Percentiles rank a stretch among this genome's conserved stretches.
phyloP scores from a whole-genome alignment of 148 eudicot species.

The Drosera capensis region DNA sequence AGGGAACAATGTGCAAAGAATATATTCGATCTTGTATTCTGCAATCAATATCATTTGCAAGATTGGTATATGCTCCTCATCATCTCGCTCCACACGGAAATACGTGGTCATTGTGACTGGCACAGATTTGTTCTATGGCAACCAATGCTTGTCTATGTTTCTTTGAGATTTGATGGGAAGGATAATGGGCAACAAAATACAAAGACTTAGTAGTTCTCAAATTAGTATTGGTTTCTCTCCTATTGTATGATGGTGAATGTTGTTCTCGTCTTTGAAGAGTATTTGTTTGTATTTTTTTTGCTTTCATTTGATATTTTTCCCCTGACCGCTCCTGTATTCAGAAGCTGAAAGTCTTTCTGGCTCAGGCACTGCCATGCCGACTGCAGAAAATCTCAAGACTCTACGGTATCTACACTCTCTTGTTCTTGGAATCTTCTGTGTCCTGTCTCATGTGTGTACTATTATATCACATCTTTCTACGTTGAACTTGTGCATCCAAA shows the following conservation, averaged over 20 bases:
- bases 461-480: neutral
- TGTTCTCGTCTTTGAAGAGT: neutral
- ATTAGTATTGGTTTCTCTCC: too few species aligned
- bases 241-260: neutral
- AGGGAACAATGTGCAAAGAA: neutral
- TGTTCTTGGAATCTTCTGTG: neutral
- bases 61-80: neutral
- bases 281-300: neutral
- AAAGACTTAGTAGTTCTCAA: neutral
- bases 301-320: neutral
- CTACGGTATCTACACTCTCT: slow-evolving; percentile 17
- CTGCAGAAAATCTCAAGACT: slow-evolving; percentile 18
- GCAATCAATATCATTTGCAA: neutral
- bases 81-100: neutral
- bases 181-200: too few species aligned
- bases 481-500: neutral
- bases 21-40: neutral
- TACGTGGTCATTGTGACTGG: too few species aligned
- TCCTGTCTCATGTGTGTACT: neutral
- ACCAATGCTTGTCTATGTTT: neutral
- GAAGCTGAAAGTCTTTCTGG: slow-evolving; percentile 11
- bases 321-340: neutral
- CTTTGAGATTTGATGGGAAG: too few species aligned
- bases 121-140: neutral
- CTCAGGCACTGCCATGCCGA: slow-evolving; percentile 13